Base-by-base conservation (phyloP, 805 yeast species). In the Yarrowia sp. region DNA sequence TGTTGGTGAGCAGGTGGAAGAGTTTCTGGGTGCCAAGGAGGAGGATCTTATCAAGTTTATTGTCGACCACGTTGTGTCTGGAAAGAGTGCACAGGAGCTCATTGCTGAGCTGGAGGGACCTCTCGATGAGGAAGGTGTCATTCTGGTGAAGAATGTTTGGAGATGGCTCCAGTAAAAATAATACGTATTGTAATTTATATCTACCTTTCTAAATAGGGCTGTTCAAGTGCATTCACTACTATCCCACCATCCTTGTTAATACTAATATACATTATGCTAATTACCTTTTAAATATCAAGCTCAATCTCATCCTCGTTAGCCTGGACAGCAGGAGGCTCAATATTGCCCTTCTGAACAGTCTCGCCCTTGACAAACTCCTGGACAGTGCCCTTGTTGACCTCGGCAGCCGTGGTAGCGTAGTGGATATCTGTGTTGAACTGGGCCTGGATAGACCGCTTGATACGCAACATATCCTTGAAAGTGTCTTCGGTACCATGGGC, bases 401-500 rank as follows among this genome's bases (percentile, higher is more conserved):
- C 36, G 7, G 28, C 56, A 0, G 64, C 33, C 19, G 64, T 51
- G n/a, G 62, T 41, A 10, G 70, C 69, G 16, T 67, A 52, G 40
- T 44, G 65, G 35, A 61, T 46, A 8, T 64, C 68, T 11, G 64
- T 65, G 51, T 67, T 58, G 65, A 52, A 64, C 65, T 72, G 71
- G 21, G 71, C 74, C 48, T 67, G 68, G n/a, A 79, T 74, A 16
- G 75, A 71, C 67, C 90, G 79, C 71, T 85, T 88, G 67, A 78
- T 77, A 51, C 86, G 76, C 24, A 90, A 73, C 92, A 92, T 87
- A 21, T 85, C 87, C 69, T 88, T 90, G 73, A 83, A 91, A 0
- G 88, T 83, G 3, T 79, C 80, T 70, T 89, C 95, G 66, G 82
- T 77, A 4, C 98, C 98, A 72, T 83, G 69, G 14, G 82, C 79